These are phyloP conservation scores for Talaromyces sp. DNA, from an alignment of 2,329 filamentous ascomycete genomes.

Conservation along the genomic window DNA sequence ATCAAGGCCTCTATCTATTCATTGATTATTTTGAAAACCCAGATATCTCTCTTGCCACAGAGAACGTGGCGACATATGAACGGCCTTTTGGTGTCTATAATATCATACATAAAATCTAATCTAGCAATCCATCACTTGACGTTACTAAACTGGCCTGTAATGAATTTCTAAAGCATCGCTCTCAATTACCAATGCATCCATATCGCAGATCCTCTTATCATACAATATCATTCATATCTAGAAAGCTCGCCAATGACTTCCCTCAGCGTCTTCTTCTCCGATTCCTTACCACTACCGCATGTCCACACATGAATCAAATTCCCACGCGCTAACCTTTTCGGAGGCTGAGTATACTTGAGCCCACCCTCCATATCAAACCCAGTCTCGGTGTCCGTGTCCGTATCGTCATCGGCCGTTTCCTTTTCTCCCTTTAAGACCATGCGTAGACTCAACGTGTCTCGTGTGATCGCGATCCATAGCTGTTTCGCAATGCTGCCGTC, in stretches of 20 bases:
- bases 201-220: not conserved
- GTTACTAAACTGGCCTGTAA: not conserved
- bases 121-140: not conserved
- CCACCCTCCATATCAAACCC: not conserved
- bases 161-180: not conserved
- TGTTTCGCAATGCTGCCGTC: not conserved
- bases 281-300: not conserved
- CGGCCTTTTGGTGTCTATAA: not conserved
- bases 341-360: slow-evolving; percentile 8
- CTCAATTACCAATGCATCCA: not conserved
- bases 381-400: not conserved
- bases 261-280: slow-evolving; percentile 4
- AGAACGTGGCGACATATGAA: not conserved
- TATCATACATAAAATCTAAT: not conserved
- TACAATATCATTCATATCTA: not conserved
- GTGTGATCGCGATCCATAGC: slow-evolving; percentile 4
- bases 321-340: not conserved
- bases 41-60: not conserved
- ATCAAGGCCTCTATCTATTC: not conserved
- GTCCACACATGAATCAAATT: slow-evolving; percentile 5
- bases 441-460: slow-evolving; percentile 4
- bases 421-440: not conserved
- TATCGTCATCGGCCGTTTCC: not conserved
- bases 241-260: slow-evolving; percentile 11
- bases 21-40: not conserved